Evolutionary conservation across 148 eudicot species (phyloP).

Genomic region (Rhododendron mucronatum): DNA sequence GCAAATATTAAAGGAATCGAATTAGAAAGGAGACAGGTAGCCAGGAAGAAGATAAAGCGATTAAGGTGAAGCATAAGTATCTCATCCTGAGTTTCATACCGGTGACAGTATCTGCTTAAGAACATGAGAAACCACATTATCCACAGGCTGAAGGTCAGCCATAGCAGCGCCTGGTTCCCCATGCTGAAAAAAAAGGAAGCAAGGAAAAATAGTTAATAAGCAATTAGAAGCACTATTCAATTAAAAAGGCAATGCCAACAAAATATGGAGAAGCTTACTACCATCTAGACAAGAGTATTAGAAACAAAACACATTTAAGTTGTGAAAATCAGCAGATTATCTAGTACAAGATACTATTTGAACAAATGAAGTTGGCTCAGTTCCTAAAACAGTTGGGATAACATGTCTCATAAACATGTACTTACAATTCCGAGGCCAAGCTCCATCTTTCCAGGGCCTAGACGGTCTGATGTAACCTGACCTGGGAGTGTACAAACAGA

Average conservation of each 20-base stretch:
- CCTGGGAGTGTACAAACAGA: slow-evolving; percentile 97
- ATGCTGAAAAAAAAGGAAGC: slow-evolving; percentile 49
- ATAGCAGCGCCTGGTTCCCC: slow-evolving; percentile 99
- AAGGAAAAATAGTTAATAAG: neutral
- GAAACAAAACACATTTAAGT: neutral
- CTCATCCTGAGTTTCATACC: slow-evolving; percentile 39
- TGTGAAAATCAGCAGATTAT: neutral
- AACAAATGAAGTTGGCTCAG: slow-evolving; percentile 3
- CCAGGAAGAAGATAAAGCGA: neutral
- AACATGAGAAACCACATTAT: slow-evolving; percentile 80
- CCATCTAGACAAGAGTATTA: neutral
- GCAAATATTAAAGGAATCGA: neutral
- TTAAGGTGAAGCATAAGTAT: neutral
- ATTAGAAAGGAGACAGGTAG: neutral
- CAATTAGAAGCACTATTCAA: neutral
- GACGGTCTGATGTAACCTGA: slow-evolving; percentile 77
- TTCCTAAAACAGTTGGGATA: neutral
- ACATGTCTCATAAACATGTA: neutral
- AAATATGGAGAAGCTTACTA: neutral
- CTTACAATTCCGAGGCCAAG: slow-evolving; percentile 99
- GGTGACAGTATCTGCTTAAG: slow-evolving; percentile 69
- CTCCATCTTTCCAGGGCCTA: slow-evolving; percentile 99
- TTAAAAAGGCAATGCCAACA: neutral
- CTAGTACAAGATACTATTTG: neutral
- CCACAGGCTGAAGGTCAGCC: slow-evolving; percentile 84